Evolutionary conservation across 2,329 filamentous ascomycete species (phyloP), one percentile per base, ranked within the genome.

Genomic region (Nigrospora osmanthi): DNA sequence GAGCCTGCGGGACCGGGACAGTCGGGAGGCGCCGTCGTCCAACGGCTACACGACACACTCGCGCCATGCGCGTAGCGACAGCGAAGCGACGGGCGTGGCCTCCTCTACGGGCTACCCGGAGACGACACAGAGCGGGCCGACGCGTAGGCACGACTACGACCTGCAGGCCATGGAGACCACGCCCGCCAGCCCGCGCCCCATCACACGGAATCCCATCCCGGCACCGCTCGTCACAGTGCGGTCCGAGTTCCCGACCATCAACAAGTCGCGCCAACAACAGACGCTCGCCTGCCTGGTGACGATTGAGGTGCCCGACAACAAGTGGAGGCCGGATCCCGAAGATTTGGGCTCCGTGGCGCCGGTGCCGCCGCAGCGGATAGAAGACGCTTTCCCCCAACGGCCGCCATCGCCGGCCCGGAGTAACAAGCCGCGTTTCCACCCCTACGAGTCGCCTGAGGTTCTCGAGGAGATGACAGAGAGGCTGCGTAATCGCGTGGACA

Each of bases 161-260:
- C 80, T 95, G 14, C 91, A 97, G 63, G 89, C 90, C 4, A 95
- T 96, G 88, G 91, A 96, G 64, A 88, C 87, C 0, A 85, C 83
- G 32, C 74, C 94, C 15, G 78, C 80, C 51, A 89, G 82, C 64
- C 86, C 89, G 6, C 82, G 85, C 34, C 68, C 75, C 6, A 76
- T 85, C 16, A 76, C 81, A 11, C 87, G 85, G 56, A 95, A 95
- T 54, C 89, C 89, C 0, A 96, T 97, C 47, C 90, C 93, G 1
- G 73, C 89, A 6, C 93, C 93, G 1, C 86, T 81, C 0, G 89
- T 98, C n/a, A 95, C 88, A 1, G 86, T 98, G 40, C 87, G 91
- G 47, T 97, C 91, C 60, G 93, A 98, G 65, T 98, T 96, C 59
- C 93, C 93, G 1, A 97, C 93, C 1, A 78, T 98, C 57, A 96